Evolutionary conservation across 1,284 basidiomycete genomes (phyloP).

Genomic region (Cryptococcus sp.): DNA sequence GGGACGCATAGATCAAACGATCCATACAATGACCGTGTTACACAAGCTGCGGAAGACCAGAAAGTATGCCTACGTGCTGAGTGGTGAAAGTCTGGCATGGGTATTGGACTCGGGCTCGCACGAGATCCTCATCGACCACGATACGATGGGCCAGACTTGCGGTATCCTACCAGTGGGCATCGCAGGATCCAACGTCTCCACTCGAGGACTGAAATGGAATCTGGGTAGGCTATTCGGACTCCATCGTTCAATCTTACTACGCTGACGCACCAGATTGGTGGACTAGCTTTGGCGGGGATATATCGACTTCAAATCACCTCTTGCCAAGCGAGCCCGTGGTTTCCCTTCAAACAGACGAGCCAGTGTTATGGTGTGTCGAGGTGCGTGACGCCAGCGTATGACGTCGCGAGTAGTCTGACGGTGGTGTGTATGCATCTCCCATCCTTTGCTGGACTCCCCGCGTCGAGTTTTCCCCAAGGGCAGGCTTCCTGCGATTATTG

Average conservation of each 20-base stretch:
- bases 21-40: conserved; percentile 80
- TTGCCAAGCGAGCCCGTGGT: conserved; percentile 53
- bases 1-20: conserved; percentile 88
- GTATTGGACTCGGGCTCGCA: conserved; percentile 80
- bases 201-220: conserved; percentile 85
- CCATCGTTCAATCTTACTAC: not conserved
- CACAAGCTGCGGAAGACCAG: conserved; percentile 69
- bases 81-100: conserved; percentile 85
- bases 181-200: conserved; percentile 66
- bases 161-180: conserved; percentile 87
- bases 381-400: conserved; percentile 13
- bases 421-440: no score
- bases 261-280: conserved; percentile 1
- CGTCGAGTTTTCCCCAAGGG: no score
- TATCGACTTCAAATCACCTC: conserved; percentile 91
- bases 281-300: conserved; percentile 53
- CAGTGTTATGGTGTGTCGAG: conserved; percentile 86
- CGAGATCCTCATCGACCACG: conserved; percentile 65
- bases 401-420: not conserved
- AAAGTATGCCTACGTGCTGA: conserved; percentile 65
- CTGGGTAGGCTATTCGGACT: conserved; percentile 54
- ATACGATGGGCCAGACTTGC: conserved; percentile 75
- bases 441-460: no score
- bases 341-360: conserved; percentile 65
- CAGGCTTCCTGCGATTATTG: no score